Base-by-base conservation (phyloP, 2,329 filamentous ascomycete species). In the Aspergillus novoparasiticus region DNA sequence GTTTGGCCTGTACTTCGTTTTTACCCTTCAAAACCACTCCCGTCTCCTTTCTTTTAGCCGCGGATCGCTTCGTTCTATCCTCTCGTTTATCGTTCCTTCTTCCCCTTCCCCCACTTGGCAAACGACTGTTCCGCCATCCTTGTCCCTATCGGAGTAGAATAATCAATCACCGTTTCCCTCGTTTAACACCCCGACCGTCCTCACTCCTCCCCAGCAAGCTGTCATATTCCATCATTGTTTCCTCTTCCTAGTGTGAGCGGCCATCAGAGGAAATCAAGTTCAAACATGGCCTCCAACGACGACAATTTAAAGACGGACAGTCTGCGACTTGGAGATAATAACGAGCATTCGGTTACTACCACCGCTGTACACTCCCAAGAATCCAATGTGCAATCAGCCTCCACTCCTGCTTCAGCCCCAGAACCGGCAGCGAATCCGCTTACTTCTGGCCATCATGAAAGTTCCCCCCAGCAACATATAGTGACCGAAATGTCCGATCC, bases 201-300 rank as follows among this genome's bases (percentile, higher is more conserved):
- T 36, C n/a, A 26, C 51, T 39, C 30, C 26, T 39, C 32, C n/a
- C 21, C n/a, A 39, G 41, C 21, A 55, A 19, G 16, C 30, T 55
- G 14, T 19, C 21, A 26, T 16, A 9, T 55, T 36, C 51, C n/a
- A 39, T 55, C 32, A 41, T 39, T 55, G 34, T 28, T 26, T n/a
- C 14, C 51, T 26, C 16, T 51, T 19, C 9, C 28, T 4, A 26
- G 51, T 11, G 51, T 55, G 32, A 39, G 28, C 28, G 16, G 26
- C n/a, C 19, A 34, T n/a, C 30, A 3, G 50, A 16, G 28, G 50
- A 6, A 28, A 16, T 51, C 48, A 28, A 26, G 14, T 11, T 46
- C 19, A 19, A 57, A 55, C 50, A 70, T 69, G 66, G 59, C 68
- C 50, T 66, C 72, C 58, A 72, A 53, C 63, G 68, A 72, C 30